Conservation (phyloP, 2,329 filamentous ascomycete genomes). For the Fusarium compactum region DNA sequence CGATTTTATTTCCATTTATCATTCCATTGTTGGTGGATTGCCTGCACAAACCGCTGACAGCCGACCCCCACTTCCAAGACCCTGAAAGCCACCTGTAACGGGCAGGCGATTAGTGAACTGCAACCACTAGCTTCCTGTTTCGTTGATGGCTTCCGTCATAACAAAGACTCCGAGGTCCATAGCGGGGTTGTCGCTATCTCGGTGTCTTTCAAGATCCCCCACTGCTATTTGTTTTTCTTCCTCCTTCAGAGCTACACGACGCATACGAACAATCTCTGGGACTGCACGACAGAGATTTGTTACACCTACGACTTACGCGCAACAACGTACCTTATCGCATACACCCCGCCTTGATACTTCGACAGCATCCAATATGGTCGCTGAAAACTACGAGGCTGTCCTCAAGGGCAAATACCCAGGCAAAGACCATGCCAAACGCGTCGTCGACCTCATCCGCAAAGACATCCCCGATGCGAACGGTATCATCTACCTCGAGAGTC, state of each 20-base stretch:
- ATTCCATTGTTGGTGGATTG: neutral
- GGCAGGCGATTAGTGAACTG: conserved; percentile 33
- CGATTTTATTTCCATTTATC: neutral
- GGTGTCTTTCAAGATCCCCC: conserved; percentile 12
- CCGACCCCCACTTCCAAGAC: conserved; percentile 30
- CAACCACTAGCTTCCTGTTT: conserved; percentile 43
- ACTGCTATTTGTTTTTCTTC: neutral
- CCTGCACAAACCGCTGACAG: conserved; percentile 43
- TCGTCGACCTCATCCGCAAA: conserved; percentile 80
- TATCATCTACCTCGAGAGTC: conserved; percentile 88
- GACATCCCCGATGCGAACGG: conserved; percentile 74
- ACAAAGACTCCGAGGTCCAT: conserved; percentile 27
- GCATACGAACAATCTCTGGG: neutral
- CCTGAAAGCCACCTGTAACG: conserved; percentile 30
- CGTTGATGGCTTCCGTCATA: conserved; percentile 36
- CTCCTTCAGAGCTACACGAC: neutral
- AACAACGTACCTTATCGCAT: conserved; percentile 1
- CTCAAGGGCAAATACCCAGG: conserved; percentile 79
- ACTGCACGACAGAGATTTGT: neutral
- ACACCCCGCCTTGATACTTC: neutral
- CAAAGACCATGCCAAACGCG: conserved; percentile 85
- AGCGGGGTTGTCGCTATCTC: conserved; percentile 34
- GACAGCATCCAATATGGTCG: conserved; percentile 49
- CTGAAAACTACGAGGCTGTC: conserved; percentile 62
- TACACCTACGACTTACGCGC: neutral